Evolutionary conservation across 1,284 basidiomycete species (phyloP), one percentile per base, ranked within the genome.

Genomic region (Wallemia hederae): DNA sequence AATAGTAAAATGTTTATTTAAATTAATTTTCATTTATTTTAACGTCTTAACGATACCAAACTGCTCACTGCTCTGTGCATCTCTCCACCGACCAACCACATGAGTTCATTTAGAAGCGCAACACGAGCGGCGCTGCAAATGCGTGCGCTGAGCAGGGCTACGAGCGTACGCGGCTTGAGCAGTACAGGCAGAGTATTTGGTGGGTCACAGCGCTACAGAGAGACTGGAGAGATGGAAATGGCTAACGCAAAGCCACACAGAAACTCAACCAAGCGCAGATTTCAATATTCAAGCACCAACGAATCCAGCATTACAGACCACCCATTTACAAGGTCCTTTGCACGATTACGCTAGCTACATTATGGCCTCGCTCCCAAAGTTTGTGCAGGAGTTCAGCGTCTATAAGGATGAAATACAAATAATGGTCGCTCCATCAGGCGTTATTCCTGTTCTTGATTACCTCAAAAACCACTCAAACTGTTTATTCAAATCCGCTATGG

Each of bases 341-440:
- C 63, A 61, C 27, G 34, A 60, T 27, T 62, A 60, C 27, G 39
- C 33, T 15, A 60, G 63, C 62, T 92, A 92, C 73, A 75, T 94
- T 66, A 81, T 78, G 60, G 85, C 90, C 69, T 87, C 83, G 67
- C 79, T 96, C 25, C 89, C 89, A 62, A 94, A 91, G 74, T 91
- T 81, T 74, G 79, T 96, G 69, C 90, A 96, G 72, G 90, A 96
- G 72, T 94, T 91, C 77, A 88, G 85, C n/a, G 85, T 96, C 59
- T 81, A 90, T 73, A 91, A 91, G 76, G 92, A 98, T 72, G 94
- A 98, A 72, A 77, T 98, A 63, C 85, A 86, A 15, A 78, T 99
- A 64, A 88, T 92, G 73, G 77, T 85, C 69, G 77, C 82, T 0
- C 94, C 94, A 2, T 77, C 80, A 24, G 85, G 79, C 61, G 74